A percentile compares a stretch with the other conserved stretches of the same genome.
These are phyloP conservation scores for Leonotis leonurus DNA, from an alignment of 257 asterid species.

Conservation along the genomic window DNA sequence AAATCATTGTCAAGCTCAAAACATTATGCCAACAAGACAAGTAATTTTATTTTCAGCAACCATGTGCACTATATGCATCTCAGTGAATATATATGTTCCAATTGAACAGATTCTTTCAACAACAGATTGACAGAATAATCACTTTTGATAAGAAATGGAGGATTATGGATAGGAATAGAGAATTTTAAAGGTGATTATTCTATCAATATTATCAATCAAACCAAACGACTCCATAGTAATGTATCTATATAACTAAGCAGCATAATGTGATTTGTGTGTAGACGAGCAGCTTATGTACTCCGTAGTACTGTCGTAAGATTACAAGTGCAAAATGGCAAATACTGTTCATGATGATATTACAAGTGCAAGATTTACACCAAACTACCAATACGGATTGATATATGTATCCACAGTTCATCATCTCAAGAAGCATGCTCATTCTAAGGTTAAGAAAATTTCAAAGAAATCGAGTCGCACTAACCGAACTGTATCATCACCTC, in stretches of 20 bases:
- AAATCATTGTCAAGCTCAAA: neutral
- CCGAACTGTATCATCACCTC: constrained; percentile 18
- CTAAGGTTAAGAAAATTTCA: constrained; percentile 13
- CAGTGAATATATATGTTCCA: too few relatives aligned
- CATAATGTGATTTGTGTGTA: too few relatives aligned
- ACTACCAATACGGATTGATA: constrained; percentile 1
- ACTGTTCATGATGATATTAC: neutral
- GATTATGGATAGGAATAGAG: too few relatives aligned
- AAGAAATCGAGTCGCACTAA: constrained; percentile 8
- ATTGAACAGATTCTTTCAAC: too few relatives aligned
- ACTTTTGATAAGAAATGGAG: too few relatives aligned
- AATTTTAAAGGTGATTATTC: too few relatives aligned
- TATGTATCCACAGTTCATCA: constrained; percentile 7
- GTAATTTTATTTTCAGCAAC: neutral
- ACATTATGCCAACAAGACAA: neutral
- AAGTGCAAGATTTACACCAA: constrained; percentile 13
- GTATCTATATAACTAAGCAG: too few relatives aligned
- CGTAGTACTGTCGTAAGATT: neutral
- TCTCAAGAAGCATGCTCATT: constrained; percentile 5
- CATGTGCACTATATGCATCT: too few relatives aligned
- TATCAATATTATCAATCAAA: too few relatives aligned
- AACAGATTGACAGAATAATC: too few relatives aligned
- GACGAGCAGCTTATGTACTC: too few relatives aligned
- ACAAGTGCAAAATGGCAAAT: constrained; percentile 11
- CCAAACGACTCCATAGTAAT: too few relatives aligned